phyloP scores from a whole-genome alignment of 179 eudicot species.

The Silene vulgaris region DNA sequence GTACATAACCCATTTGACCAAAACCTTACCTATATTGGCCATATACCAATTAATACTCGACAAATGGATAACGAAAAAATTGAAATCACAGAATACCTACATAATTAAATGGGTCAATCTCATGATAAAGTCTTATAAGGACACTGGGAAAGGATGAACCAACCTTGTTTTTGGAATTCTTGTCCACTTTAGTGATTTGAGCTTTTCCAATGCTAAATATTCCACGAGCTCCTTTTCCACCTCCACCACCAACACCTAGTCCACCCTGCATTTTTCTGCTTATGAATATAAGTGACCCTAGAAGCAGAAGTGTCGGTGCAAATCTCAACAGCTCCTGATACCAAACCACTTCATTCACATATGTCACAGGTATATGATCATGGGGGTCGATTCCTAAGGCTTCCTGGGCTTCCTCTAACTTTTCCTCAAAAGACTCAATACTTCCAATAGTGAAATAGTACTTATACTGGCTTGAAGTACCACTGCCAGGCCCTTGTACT shows the following conservation, averaged over 20 bases:
- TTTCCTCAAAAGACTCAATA: constrained; percentile 71
- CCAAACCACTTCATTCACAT: constrained; percentile 53
- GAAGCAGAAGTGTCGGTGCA: constrained; percentile 51
- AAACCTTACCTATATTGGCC: too few species aligned
- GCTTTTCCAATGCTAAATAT: constrained; percentile 80
- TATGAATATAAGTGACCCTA: constrained; percentile 48
- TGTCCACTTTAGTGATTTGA: constrained; percentile 58
- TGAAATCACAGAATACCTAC: too few species aligned
- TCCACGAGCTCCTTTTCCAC: constrained; percentile 61
- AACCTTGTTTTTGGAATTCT: constrained; percentile 74
- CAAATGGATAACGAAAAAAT: too few species aligned
- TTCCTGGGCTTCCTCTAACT: constrained; percentile 73
- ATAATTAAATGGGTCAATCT: too few species aligned
- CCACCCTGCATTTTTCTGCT: constrained; percentile 64
- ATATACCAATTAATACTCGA: too few species aligned
- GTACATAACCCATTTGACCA: too few species aligned
- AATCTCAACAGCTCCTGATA: constrained; percentile 46
- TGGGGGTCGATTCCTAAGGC: constrained; percentile 64
- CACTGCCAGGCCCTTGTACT: constrained; percentile 37
- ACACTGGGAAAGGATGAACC: constrained; percentile 16
- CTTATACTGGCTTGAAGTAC: constrained; percentile 47
- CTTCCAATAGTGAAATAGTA: constrained; percentile 69
- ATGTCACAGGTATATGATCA: constrained; percentile 64
- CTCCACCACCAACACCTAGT: constrained; percentile 52
- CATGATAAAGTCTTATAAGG: neutral